These are phyloP conservation scores for Fusarium tjaetaba DNA, from an alignment of 2,329 filamentous ascomycete species.

Conservation along the genomic window DNA sequence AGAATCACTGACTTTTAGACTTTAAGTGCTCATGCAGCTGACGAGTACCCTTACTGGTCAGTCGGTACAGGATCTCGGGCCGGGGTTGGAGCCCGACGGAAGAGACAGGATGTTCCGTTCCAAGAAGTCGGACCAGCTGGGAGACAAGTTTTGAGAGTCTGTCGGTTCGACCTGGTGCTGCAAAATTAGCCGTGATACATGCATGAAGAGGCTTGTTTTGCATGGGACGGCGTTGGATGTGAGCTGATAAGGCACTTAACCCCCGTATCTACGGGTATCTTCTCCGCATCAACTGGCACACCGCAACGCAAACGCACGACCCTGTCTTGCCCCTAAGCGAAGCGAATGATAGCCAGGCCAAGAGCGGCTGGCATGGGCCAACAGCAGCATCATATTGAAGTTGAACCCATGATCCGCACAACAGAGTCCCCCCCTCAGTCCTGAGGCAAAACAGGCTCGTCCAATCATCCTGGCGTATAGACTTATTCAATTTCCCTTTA, in stretches of 20 bases:
- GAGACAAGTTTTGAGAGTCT: not conserved
- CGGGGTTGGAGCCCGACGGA: constrained; percentile 26
- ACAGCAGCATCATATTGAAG: constrained; percentile 9
- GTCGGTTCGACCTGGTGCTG: not conserved
- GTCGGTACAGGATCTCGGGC: constrained; percentile 21
- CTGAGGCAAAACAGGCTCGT: not conserved
- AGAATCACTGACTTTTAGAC: not conserved
- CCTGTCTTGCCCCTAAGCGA: not conserved
- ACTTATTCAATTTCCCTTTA: not conserved
- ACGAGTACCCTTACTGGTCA: not conserved
- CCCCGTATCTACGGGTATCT: constrained; percentile 5
- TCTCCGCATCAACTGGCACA: constrained; percentile 19
- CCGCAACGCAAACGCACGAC: constrained; percentile 28
- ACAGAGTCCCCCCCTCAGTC: not conserved
- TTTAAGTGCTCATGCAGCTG: not conserved
- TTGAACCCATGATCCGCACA: constrained; percentile 14
- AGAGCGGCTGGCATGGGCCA: constrained; percentile 30
- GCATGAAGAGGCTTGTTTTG: not conserved
- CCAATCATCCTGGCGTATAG: constrained; percentile 5
- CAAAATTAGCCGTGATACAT: not conserved
- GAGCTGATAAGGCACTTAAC: constrained; percentile 28
- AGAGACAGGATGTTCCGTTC: constrained; percentile 4
- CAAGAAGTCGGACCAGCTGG: not conserved
- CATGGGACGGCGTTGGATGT: constrained; percentile 5
- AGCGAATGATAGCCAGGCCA: constrained; percentile 16